phyloP scores from a whole-genome alignment of 2,329 filamentous ascomycete species.

The Fusarium sp. region DNA sequence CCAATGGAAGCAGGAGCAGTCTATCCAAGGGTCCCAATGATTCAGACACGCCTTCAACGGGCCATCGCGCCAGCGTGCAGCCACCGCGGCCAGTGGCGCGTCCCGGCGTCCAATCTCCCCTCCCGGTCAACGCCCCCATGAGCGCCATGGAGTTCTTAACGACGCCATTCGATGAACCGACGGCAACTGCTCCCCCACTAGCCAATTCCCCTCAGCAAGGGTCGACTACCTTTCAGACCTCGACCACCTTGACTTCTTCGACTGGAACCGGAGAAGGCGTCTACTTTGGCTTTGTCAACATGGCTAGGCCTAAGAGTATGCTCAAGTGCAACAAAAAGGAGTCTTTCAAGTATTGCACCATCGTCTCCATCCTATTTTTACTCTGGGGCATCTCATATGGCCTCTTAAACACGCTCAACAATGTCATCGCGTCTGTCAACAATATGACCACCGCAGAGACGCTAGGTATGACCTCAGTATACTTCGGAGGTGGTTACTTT shows the following conservation, averaged over 20 bases:
- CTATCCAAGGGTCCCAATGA: slow-evolving; percentile 45
- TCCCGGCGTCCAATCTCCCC: slow-evolving; percentile 28
- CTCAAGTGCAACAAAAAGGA: slow-evolving; percentile 68
- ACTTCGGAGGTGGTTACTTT: slow-evolving; percentile 75
- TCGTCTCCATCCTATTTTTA: slow-evolving; percentile 84
- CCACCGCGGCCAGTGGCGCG: slow-evolving; percentile 39
- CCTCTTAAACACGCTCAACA: slow-evolving; percentile 81
- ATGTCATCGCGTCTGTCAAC: slow-evolving; percentile 69
- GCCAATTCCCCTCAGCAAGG: slow-evolving; percentile 20
- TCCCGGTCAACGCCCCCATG: slow-evolving; percentile 44
- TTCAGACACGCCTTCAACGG: slow-evolving; percentile 43
- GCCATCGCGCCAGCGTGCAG: slow-evolving; percentile 37
- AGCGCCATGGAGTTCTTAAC: slow-evolving; percentile 58
- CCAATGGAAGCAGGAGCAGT: slow-evolving; percentile 52
- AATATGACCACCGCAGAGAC: slow-evolving; percentile 68
- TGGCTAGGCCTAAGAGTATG: slow-evolving; percentile 73
- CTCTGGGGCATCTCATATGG: slow-evolving; percentile 93
- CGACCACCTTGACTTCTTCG: slow-evolving; percentile 49
- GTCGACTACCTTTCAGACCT: slow-evolving; percentile 20
- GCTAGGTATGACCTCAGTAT: slow-evolving; percentile 72
- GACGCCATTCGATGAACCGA: slow-evolving; percentile 48
- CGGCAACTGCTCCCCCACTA: slow-evolving; percentile 9
- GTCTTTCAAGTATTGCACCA: slow-evolving; percentile 73
- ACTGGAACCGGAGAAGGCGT: slow-evolving; percentile 52
- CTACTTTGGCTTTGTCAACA: slow-evolving; percentile 81